Evolutionary conservation across 768 basidiomycete genomes (phyloP).

Genomic region (Candolleomyces eurysporus): DNA sequence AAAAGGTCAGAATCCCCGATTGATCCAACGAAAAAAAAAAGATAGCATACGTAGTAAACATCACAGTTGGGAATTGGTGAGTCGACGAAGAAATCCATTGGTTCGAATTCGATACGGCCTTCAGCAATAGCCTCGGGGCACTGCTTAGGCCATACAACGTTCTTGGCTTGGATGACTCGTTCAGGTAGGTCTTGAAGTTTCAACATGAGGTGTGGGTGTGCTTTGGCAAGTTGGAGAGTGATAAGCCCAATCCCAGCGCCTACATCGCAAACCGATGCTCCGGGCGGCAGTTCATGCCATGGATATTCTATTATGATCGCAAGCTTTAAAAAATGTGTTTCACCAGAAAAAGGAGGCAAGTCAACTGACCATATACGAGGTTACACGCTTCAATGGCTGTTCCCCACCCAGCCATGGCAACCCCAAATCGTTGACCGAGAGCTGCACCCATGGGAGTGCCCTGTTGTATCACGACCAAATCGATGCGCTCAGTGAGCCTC

Average conservation of each 20-base stretch:
- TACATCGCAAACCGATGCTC: conserved; percentile 36
- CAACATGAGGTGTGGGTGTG: conserved; percentile 30
- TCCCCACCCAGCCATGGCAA: conserved; percentile 34
- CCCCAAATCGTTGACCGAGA: conserved; percentile 24
- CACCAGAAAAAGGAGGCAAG: neutral
- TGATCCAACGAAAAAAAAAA: neutral
- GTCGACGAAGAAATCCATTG: conserved; percentile 40
- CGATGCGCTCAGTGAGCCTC: neutral
- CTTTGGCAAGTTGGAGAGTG: conserved; percentile 31
- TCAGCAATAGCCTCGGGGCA: conserved; percentile 34
- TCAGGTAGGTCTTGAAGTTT: conserved; percentile 36
- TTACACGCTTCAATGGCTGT: conserved; percentile 27
- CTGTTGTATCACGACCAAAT: conserved; percentile 5
- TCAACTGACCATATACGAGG: conserved; percentile 23
- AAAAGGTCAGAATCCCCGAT: neutral
- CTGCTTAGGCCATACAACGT: conserved; percentile 33
- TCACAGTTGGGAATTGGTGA: conserved; percentile 34
- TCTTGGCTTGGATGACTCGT: conserved; percentile 26
- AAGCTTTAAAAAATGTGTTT: no score
- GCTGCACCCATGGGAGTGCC: conserved; percentile 15
- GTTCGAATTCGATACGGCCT: conserved; percentile 33
- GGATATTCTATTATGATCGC: conserved; percentile 27
- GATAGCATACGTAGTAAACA: conserved; percentile 39
- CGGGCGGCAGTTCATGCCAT: conserved; percentile 25
- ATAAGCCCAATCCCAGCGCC: conserved; percentile 39